A percentile compares a stretch with the other conserved stretches of the same genome.
phyloP scores from a whole-genome alignment of 2,329 filamentous ascomycete genomes.

The Diaporthe destruens region DNA sequence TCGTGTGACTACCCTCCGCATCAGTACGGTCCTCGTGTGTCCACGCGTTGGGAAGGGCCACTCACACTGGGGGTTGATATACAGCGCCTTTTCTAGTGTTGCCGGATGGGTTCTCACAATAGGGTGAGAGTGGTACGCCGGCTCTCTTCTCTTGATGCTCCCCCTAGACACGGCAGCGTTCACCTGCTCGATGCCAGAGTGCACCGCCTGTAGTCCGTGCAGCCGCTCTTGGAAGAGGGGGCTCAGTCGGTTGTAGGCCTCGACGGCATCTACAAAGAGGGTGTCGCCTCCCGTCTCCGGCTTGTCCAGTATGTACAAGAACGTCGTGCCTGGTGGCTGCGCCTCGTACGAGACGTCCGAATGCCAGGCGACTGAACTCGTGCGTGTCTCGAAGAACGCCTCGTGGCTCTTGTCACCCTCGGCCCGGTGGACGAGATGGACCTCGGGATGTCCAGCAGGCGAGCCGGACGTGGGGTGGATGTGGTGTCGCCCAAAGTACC shows the following conservation, averaged over 20 bases:
- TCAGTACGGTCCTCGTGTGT: constrained; percentile 24
- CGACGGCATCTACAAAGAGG: constrained; percentile 81
- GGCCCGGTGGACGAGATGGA: constrained; percentile 80
- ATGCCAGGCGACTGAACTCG: constrained; percentile 89
- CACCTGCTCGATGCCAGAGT: constrained; percentile 86
- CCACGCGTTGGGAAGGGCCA: neutral
- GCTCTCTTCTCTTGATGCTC: constrained; percentile 80
- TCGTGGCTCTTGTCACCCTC: constrained; percentile 72
- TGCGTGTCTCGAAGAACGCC: constrained; percentile 74
- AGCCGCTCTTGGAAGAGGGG: constrained; percentile 83
- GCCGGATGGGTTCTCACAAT: constrained; percentile 84
- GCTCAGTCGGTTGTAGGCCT: constrained; percentile 85
- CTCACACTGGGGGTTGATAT: constrained; percentile 85
- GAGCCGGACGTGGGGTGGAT: constrained; percentile 80
- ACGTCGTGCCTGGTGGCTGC: constrained; percentile 91
- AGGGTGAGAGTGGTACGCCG: constrained; percentile 80
- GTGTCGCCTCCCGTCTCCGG: constrained; percentile 87
- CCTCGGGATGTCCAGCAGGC: constrained; percentile 75
- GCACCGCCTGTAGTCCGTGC: constrained; percentile 83
- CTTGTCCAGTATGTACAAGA: constrained; percentile 87
- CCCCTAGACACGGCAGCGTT: constrained; percentile 75
- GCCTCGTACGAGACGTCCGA: constrained; percentile 89
- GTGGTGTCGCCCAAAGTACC: constrained; percentile 73
- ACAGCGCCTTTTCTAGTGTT: constrained; percentile 87
- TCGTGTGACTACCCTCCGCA: constrained; percentile 73